Conservation (phyloP, 192 early-diverging fungal species). For the Backusella tuberculispora region DNA sequence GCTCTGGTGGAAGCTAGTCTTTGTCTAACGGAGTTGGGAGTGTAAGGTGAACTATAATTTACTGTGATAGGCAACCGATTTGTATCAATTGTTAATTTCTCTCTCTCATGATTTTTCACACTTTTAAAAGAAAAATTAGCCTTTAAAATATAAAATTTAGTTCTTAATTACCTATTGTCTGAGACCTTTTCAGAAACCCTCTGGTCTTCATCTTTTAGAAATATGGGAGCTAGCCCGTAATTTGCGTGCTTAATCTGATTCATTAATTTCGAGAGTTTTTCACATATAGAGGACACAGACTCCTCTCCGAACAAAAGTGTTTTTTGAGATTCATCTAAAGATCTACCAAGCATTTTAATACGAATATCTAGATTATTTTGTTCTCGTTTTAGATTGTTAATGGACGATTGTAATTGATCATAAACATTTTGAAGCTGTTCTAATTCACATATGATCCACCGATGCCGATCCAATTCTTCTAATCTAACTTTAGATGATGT, state of each 20-base stretch:
- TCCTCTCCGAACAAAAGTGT: constrained; percentile 24
- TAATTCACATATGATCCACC: constrained; percentile 50
- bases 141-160: neutral
- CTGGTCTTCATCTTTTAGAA: constrained; percentile 4
- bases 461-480: constrained; percentile 46
- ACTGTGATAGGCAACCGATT: neutral
- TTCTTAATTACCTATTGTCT: neutral
- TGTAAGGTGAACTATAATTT: neutral
- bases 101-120: neutral
- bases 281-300: constrained; percentile 39
- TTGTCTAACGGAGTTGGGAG: neutral
- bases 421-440: constrained; percentile 50
- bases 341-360: constrained; percentile 37
- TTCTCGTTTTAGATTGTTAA: constrained; percentile 51
- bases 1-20: neutral
- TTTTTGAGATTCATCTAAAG: constrained; percentile 43
- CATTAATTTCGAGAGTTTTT: constrained; percentile 40
- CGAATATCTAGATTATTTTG: constrained; percentile 45
- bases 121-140: neutral
- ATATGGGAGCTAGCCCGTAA: constrained; percentile 11
- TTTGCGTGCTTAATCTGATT: constrained; percentile 25
- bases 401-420: constrained; percentile 42
- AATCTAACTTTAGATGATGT: neutral
- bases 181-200: neutral
- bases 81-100: constrained; percentile 1